Percentiles rank a stretch among this genome's conserved stretches.
Evolutionary conservation across 768 basidiomycete species (phyloP).

Genomic region (Boletus rubescentipes): DNA sequence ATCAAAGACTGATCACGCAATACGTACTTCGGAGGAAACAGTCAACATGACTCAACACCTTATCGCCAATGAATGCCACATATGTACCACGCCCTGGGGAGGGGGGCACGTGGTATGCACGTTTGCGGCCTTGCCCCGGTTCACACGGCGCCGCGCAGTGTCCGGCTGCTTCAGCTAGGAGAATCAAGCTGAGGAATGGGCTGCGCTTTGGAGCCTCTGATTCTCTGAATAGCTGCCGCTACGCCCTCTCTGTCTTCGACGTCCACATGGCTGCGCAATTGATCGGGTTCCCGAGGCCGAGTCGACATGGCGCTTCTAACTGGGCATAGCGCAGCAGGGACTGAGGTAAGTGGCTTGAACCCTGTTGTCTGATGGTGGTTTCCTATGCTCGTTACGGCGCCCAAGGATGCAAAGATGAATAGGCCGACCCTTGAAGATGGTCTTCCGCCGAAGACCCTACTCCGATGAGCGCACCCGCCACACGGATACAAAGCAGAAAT

Average conservation of each 20-base stretch:
- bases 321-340: not conserved
- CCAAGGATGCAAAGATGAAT: not conserved
- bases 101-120: not conserved
- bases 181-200: not conserved
- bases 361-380: slow-evolving; percentile 7
- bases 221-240: not conserved
- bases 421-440: slow-evolving; percentile 6
- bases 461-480: slow-evolving; percentile 12
- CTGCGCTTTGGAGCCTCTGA: too few species aligned
- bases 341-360: slow-evolving; percentile 8
- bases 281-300: slow-evolving; percentile 3
- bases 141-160: not conserved
- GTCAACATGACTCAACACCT: too few species aligned
- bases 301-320: not conserved
- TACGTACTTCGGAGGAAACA: too few species aligned
- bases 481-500: not conserved
- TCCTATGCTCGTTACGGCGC: not conserved
- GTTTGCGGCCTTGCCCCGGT: not conserved
- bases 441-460: not conserved
- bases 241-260: not conserved
- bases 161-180: not conserved
- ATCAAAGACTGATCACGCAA: too few species aligned
- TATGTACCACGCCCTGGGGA: not conserved
- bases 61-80: not conserved
- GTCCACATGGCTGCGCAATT: not conserved